Base-by-base conservation (phyloP, 78 protist species). In the Cavenderia fasciculata region DNA sequence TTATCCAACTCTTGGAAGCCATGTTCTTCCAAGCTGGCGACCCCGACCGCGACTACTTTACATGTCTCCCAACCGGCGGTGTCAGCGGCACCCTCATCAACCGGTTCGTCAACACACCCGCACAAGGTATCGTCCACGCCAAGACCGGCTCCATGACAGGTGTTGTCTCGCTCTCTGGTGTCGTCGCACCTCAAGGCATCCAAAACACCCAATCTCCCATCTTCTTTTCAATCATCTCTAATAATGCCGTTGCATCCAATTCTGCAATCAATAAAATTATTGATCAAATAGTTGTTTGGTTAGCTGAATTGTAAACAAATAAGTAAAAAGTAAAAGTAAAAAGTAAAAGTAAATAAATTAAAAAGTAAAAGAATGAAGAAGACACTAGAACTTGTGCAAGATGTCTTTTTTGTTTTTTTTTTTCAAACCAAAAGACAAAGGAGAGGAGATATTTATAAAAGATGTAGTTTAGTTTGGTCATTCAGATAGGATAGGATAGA, bases 111-210 rank as follows among this genome's bases (percentile, higher is more conserved):
- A 36, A 27, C 11, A 66, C 86, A 2, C 33, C 57, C 1, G 86
- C 86, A 0, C 49, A 44, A 34, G 69, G 77, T 40, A 38, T 49
- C 7, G 88, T 78, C 5, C 75, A 78, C 36, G 88, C 88, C 4
- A 78, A 78, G 54, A 78, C 88, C 5, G 88, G 88, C 3, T 78
- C 88, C 11, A 78, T 78, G 88, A 62, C 76, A 12, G 76, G 88
- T 36, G 88, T 78, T 1, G 11, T 54, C 7, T 31, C 74, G 16
- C 29, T 78, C 12, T 51, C 88, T 18, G 88, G 88, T 40, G 38
- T 78, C 54, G 40, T 78, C 31, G 16, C 61, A 25, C 75, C 61
- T 16, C 21, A 78, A 16, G 87, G 87, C 23, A 52, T 54, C 49
- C 44, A 19, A 12, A 11, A 54, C 18, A 52, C 70, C 18, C 49